phyloP scores from a whole-genome alignment of 805 yeast species.

The Myxozyma sirexii region DNA sequence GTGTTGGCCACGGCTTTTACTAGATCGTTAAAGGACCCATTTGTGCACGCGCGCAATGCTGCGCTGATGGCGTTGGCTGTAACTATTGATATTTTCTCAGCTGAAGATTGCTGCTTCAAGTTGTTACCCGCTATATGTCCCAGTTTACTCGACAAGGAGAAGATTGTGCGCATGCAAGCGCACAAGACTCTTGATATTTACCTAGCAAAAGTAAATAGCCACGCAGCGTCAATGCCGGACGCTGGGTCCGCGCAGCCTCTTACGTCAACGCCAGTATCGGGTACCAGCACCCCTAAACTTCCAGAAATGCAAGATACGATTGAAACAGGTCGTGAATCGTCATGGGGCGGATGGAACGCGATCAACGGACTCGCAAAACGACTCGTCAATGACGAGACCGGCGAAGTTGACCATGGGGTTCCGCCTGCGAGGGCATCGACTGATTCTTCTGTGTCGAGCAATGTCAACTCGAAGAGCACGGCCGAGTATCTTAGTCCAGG shows the following conservation, averaged over 20 bases:
- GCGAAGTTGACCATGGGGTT: constrained; percentile 15
- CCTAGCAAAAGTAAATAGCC: constrained; percentile 55
- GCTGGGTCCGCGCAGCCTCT: constrained; percentile 20
- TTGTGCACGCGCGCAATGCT: constrained; percentile 70
- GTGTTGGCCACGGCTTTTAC: constrained; percentile 87
- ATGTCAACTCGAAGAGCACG: not conserved
- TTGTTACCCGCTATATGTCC: constrained; percentile 84
- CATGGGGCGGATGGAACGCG: constrained; percentile 30
- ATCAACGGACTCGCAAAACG: constrained; percentile 30
- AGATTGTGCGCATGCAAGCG: constrained; percentile 72
- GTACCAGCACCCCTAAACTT: constrained; percentile 17
- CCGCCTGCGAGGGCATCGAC: constrained; percentile 11
- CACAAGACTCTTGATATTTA: constrained; percentile 65
- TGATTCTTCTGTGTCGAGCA: constrained; percentile 10
- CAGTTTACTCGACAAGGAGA: constrained; percentile 73
- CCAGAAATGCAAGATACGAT: not conserved
- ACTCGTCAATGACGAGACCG: constrained; percentile 20
- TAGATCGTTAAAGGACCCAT: constrained; percentile 78
- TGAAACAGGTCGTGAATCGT: constrained; percentile 10
- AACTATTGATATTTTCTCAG: constrained; percentile 65
- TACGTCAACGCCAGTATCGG: constrained; percentile 23
- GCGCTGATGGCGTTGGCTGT: constrained; percentile 74
- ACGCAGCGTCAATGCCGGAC: constrained; percentile 41
- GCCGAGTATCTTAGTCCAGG: not conserved
- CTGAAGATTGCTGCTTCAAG: constrained; percentile 76